Conservation (phyloP, 2,329 filamentous ascomycete species). For the Laburnicola sp. region DNA sequence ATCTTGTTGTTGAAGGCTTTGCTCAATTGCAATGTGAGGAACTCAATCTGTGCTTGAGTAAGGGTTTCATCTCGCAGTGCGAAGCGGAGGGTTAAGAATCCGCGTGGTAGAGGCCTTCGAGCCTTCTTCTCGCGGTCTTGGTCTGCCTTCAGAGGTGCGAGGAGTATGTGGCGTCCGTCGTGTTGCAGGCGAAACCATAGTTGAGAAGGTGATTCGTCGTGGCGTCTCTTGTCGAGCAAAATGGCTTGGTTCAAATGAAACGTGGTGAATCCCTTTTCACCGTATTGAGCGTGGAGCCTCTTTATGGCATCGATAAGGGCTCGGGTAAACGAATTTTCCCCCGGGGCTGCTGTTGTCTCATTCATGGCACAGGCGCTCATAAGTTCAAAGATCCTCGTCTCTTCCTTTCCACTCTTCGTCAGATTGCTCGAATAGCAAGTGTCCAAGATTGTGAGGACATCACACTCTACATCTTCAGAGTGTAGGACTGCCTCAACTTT, state of each 20-base stretch:
- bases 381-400: slow-evolving; percentile 36
- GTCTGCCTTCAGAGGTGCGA: slow-evolving; percentile 30
- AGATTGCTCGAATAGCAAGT: slow-evolving; percentile 35
- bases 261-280: slow-evolving; percentile 34
- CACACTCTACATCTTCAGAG: slow-evolving; percentile 34
- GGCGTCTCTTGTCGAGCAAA: slow-evolving; percentile 27
- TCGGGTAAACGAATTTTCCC: slow-evolving; percentile 39
- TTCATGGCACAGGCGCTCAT: slow-evolving; percentile 37
- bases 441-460: slow-evolving; percentile 45
- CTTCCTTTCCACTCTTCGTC: slow-evolving; percentile 1
- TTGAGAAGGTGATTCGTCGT: slow-evolving; percentile 28
- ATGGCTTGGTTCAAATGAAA: slow-evolving; percentile 35
- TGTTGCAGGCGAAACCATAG: slow-evolving; percentile 30
- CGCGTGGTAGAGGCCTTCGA: slow-evolving; percentile 18
- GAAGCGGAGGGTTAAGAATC: slow-evolving; percentile 39
- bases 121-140: slow-evolving; percentile 12
- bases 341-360: slow-evolving; percentile 33
- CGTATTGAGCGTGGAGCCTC: slow-evolving; percentile 23
- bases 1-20: slow-evolving; percentile 34
- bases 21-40: slow-evolving; percentile 28
- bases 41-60: slow-evolving; percentile 37
- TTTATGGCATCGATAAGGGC: slow-evolving; percentile 38
- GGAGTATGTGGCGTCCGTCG: slow-evolving; percentile 36
- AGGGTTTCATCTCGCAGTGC: slow-evolving; percentile 31
- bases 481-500: slow-evolving; percentile 35